Evolutionary conservation across 1,284 basidiomycete genomes (phyloP), one percentile per base, ranked within the genome.

Genomic region (Coriolopsis trogii): DNA sequence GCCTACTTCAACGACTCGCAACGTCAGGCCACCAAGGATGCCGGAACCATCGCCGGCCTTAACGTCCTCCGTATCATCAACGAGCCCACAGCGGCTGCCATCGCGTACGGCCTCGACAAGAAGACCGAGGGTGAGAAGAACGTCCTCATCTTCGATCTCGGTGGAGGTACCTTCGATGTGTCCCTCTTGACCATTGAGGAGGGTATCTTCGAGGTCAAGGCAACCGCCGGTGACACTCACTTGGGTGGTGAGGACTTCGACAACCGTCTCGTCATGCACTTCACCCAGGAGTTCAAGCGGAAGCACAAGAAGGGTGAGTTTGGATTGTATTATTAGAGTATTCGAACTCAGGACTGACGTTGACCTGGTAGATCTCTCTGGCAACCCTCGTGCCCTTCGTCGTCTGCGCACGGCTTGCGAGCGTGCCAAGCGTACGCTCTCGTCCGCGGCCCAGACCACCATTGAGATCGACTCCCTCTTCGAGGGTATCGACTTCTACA

Each of bases 181-280:
- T 98, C 95, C 29, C 91, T 99, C 57, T 77, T 99, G 63, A 95
- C 95, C 58, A 98, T 98, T 59, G 94, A 98, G 74, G 95, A 97
- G 76, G 95, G 95, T 74, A 95, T 99, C 75, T 99, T 98, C 78
- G 95, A 97, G 75, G 95, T 98, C 74, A 96, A 97, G 81, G 94
- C 96, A 57, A 98, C 95, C 59, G 95, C 96, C 57, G 96, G 95
- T 85, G 96, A 98, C 79, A 99, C 95, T 57, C 95, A 98, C 75
- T 82, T 98, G 72, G 95, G 95, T 78, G 95, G 96, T 79, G 95
- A 98, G 77, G 95, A 98, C 77, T 99, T 98, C 67, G 96, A 98
- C 76, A 98, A 98, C 83, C 87, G 91, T 64, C 90, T 98, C 63
- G 93, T 98, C 72, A 95, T 95, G 77, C 93, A 98, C 85, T 97